phyloP scores from a whole-genome alignment of 2,329 filamentous ascomycete species.

The Claviceps paspali region DNA sequence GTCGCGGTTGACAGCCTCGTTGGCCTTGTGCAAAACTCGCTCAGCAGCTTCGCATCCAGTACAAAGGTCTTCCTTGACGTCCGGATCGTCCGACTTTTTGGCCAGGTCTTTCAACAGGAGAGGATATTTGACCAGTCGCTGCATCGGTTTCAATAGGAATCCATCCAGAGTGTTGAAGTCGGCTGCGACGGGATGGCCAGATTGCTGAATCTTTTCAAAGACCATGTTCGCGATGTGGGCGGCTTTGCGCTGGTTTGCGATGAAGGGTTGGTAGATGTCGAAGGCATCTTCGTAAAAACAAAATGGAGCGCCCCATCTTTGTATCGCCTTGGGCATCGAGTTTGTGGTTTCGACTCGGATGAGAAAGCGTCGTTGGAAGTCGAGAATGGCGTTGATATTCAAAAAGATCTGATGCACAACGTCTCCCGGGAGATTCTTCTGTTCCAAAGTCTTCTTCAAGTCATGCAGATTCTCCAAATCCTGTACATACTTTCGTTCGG shows the following conservation, averaged over 20 bases:
- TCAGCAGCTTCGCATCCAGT: constrained; percentile 70
- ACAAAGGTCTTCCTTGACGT: constrained; percentile 55
- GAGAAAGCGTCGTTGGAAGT: constrained; percentile 88
- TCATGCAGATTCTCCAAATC: constrained; percentile 89
- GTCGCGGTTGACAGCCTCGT: constrained; percentile 80
- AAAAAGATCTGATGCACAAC: constrained; percentile 89
- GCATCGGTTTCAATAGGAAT: constrained; percentile 92
- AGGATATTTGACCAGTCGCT: constrained; percentile 88
- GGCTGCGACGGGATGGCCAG: constrained; percentile 65
- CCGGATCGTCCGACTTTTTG: constrained; percentile 68
- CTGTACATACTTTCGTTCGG: constrained; percentile 94
- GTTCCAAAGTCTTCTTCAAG: constrained; percentile 77
- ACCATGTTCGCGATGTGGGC: constrained; percentile 70
- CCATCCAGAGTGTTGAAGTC: constrained; percentile 80
- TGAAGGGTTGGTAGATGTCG: constrained; percentile 89
- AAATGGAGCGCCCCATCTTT: constrained; percentile 94
- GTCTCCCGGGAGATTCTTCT: constrained; percentile 77
- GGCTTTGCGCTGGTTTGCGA: constrained; percentile 88
- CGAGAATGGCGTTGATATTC: constrained; percentile 86
- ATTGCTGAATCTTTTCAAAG: constrained; percentile 71
- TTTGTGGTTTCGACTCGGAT: constrained; percentile 95
- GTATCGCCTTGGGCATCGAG: constrained; percentile 55
- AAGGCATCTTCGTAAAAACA: constrained; percentile 73
- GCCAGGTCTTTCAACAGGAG: constrained; percentile 78
- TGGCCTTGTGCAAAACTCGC: constrained; percentile 68